Conservation (phyloP, 2,329 filamentous ascomycete genomes). For the Fusarium equiseti region DNA sequence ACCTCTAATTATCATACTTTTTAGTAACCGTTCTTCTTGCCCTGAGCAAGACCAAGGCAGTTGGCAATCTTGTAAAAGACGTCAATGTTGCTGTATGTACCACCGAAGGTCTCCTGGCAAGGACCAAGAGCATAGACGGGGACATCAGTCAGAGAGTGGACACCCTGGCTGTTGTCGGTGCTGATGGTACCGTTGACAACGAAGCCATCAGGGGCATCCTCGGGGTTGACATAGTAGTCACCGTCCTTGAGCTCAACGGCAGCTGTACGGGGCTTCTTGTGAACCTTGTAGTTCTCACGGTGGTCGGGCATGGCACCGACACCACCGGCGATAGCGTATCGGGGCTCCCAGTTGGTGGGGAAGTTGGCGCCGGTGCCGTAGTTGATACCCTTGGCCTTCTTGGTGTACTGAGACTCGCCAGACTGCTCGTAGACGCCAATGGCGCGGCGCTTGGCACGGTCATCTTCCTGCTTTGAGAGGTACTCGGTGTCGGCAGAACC, state of each 20-base stretch:
- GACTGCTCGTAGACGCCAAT: slow-evolving; percentile 80
- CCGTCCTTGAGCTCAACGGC: slow-evolving; percentile 67
- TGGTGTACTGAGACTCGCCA: slow-evolving; percentile 80
- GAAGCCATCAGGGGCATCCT: slow-evolving; percentile 75
- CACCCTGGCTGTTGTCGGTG: slow-evolving; percentile 72
- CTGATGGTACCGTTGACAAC: slow-evolving; percentile 81
- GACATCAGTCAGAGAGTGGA: slow-evolving; percentile 82
- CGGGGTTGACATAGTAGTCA: slow-evolving; percentile 75
- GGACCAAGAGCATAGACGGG: slow-evolving; percentile 83
- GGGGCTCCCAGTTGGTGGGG: slow-evolving; percentile 85
- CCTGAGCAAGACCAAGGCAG: slow-evolving; percentile 69
- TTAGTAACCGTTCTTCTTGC: slow-evolving; percentile 41
- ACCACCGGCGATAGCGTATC: slow-evolving; percentile 83
- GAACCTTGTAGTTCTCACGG: slow-evolving; percentile 80
- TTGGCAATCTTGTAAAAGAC: slow-evolving; percentile 80
- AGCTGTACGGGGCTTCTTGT: slow-evolving; percentile 72
- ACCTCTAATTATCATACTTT: slow-evolving; percentile 3
- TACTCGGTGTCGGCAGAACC: slow-evolving; percentile 86
- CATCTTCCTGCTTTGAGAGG: slow-evolving; percentile 71
- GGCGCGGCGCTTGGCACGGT: slow-evolving; percentile 80
- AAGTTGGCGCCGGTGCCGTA: slow-evolving; percentile 83
- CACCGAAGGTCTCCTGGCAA: slow-evolving; percentile 81
- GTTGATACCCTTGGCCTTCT: slow-evolving; percentile 67
- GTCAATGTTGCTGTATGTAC: slow-evolving; percentile 77
- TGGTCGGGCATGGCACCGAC: slow-evolving; percentile 78